Conservation (phyloP, 441 rosid genomes). For the Gossypium gossypioides region DNA sequence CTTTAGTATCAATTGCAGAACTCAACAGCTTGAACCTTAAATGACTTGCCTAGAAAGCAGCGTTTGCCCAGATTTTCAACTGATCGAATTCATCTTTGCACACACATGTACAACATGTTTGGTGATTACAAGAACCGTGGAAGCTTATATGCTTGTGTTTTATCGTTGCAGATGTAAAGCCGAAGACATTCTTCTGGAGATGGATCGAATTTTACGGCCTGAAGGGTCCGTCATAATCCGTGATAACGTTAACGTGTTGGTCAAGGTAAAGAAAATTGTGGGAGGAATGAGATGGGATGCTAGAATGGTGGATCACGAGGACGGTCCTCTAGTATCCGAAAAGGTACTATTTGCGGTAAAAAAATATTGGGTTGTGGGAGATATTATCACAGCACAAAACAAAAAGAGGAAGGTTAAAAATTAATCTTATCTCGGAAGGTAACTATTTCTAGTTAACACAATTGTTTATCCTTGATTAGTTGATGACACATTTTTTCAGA, state of each 20-base stretch:
- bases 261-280: constrained; percentile 21
- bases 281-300: constrained; percentile 35
- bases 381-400: constrained; percentile 14
- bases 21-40: not conserved
- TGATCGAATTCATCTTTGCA: not conserved
- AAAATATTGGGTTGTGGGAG: constrained; percentile 28
- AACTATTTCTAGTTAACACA: not conserved
- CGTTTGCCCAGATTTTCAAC: not conserved
- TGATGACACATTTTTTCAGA: too few relatives aligned
- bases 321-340: constrained; percentile 30
- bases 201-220: constrained; percentile 19
- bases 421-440: not conserved
- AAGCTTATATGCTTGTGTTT: not conserved
- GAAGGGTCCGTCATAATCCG: not conserved
- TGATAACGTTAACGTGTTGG: not conserved
- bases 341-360: constrained; percentile 30
- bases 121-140: not conserved
- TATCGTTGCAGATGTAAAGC: constrained; percentile 22
- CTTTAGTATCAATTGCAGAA: not conserved
- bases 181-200: constrained; percentile 34
- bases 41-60: not conserved
- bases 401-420: not conserved
- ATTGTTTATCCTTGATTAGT: not conserved
- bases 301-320: constrained; percentile 36
- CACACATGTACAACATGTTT: not conserved